phyloP scores from a whole-genome alignment of 495 filamentous ascomycete genomes.

The Halenospora varia region DNA sequence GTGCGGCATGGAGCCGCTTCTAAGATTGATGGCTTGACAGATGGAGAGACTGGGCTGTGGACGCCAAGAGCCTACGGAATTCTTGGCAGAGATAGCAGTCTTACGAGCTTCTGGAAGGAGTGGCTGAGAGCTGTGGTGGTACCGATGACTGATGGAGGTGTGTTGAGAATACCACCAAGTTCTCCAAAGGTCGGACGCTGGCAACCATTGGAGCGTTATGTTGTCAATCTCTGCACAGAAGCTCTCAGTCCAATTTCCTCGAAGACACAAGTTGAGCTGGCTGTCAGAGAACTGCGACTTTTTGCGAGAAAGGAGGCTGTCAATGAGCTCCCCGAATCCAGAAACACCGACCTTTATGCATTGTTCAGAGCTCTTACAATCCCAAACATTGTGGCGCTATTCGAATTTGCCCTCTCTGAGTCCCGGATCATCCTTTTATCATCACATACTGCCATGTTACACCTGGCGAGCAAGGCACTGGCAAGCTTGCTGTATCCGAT shows the following conservation, averaged over 20 bases:
- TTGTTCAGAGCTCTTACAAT: slow-evolving; percentile 86
- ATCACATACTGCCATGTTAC: slow-evolving; percentile 93
- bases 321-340: slow-evolving; percentile 90
- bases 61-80: slow-evolving; percentile 92
- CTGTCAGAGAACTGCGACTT: slow-evolving; percentile 82
- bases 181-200: slow-evolving; percentile 92
- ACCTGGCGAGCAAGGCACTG: slow-evolving; percentile 81
- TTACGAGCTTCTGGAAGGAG: slow-evolving; percentile 97
- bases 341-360: slow-evolving; percentile 90
- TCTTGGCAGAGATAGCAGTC: slow-evolving; percentile 75
- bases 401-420: slow-evolving; percentile 91
- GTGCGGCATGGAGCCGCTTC: slow-evolving; percentile 91
- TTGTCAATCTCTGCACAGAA: slow-evolving; percentile 96
- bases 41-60: slow-evolving; percentile 96
- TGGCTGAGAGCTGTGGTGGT: slow-evolving; percentile 91
- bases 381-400: slow-evolving; percentile 84
- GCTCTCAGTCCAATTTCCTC: slow-evolving; percentile 88
- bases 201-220: slow-evolving; percentile 95
- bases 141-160: slow-evolving; percentile 85
- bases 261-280: slow-evolving; percentile 91
- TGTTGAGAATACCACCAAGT: slow-evolving; percentile 78
- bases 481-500: slow-evolving; percentile 83
- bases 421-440: slow-evolving; percentile 94
- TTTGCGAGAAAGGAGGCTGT: slow-evolving; percentile 89
- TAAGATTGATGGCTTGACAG: slow-evolving; percentile 94